Base-by-base conservation (phyloP, 768 basidiomycete genomes). In the Lactarius indigo region DNA sequence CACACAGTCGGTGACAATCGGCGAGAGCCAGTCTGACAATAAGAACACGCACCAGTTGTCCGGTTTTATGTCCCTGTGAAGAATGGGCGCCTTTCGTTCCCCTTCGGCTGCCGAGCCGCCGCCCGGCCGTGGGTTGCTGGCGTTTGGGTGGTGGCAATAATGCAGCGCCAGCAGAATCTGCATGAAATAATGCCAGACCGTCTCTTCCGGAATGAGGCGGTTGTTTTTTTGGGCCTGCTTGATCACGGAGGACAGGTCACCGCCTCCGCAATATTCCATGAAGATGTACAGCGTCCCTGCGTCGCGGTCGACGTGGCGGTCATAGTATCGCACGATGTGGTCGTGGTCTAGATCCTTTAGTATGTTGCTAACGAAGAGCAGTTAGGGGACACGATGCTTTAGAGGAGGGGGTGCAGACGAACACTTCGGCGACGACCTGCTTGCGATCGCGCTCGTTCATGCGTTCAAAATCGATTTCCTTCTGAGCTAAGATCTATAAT, bases 241-340 rank as follows among this genome's bases (percentile, higher is more conserved):
- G 76, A 98, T 97, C 73, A 97, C 78, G 41, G 84, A 80, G 1
- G 92, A 92, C 62, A 99, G 84, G 79, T 99, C 97, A 15, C 97
- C 97, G 26, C 95, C 96, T 5, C 94, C 95, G 74, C 97, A 99
- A 76, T 94, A 98, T 79, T 99, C 97, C 97, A 98, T 99, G 71
- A 98, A 83, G 68, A 99, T 98, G 76, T 98, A 98, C 54, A 98
- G 85, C 64, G 95, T 91, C 26, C 94, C 94, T 44, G 85, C 84
- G 59, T 95, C 92, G 68, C 91, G 83, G 80, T 99, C 97, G 65
- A 98, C 92, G 74, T 91, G 82, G 68, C 94, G 85, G 81, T 97
- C 94, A 72, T 93, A 88, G 77, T 96, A 96, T 72, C 92, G 92
- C 68, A 99, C 97, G 69, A 98, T 98, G 77, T 98, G 91, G 75